Base-by-base conservation (phyloP, 805 yeast species). In the Yamadazyma phyllophila region DNA sequence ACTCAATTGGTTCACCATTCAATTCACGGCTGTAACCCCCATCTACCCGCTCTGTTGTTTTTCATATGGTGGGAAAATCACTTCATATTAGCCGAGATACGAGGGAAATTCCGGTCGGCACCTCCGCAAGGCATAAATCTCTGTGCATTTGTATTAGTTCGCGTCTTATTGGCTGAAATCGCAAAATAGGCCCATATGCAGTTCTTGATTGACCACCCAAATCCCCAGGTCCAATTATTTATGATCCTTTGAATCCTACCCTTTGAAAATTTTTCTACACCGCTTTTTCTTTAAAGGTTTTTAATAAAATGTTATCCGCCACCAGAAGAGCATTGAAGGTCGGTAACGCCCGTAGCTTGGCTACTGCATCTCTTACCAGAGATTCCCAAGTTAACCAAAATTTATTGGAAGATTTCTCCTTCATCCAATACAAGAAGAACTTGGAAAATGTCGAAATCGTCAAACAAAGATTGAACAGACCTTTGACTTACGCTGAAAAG, bases 401-500 rank as follows among this genome's bases (percentile, higher is more conserved):
- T 77, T 77, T 84, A 73, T 76, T 86, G 69, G 96, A 87, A 75
- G 76, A 81, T 63, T 82, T 80, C 70, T 87, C 92, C 44, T 91
- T 81, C 79, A 87, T 92, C 69, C 85, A 89, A 69, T 92, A 92
- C 82, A 90, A 90, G 77, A 79, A 88, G 68, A 88, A 91, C 63
- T 71, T 88, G 58, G 96, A 90, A 74, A 89, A 87, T 65, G 84
- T 94, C 56, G 79, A 87, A 60, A 85, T 89, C 59, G 96, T 88
- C 60, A 83, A 83, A 72, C 75, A 81, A 61, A 82, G 96, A 71
- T 77, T 88, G 57, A 78, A 80, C 61, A 83, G 95, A 68, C 98
- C 97, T 34, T 79, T 92, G 61, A 92, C 98, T 44, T 83, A 88
- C 63, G 97, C 97, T 53, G 98, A 92, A 77, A 92, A 92, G 77